phyloP scores from a whole-genome alignment of 2,329 filamentous ascomycete species.

The Plectosphaerella sp. region DNA sequence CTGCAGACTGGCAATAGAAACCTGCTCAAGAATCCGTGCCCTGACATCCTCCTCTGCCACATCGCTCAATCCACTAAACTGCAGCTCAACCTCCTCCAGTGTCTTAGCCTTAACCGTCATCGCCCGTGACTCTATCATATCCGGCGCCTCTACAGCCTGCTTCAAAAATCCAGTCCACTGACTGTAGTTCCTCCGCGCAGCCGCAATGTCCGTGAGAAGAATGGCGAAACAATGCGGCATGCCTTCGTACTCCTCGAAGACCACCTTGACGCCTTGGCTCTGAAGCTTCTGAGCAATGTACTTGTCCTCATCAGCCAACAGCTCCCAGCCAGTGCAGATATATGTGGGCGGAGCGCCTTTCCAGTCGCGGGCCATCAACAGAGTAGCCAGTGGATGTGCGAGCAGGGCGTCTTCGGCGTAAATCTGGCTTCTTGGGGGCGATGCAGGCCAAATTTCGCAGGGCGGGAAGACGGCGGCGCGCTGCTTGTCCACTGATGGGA shows the following conservation, averaged over 20 bases:
- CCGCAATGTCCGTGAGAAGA: constrained; percentile 43
- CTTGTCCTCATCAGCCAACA: constrained; percentile 63
- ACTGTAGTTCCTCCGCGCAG: constrained; percentile 46
- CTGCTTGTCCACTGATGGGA: constrained; percentile 39
- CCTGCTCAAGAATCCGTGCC: constrained; percentile 27
- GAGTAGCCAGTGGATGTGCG: constrained; percentile 64
- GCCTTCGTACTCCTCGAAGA: constrained; percentile 69
- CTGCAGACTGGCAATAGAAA: constrained; percentile 13
- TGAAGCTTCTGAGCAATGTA: constrained; percentile 54
- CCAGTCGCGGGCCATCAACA: constrained; percentile 59
- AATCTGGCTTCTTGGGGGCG: constrained; percentile 47
- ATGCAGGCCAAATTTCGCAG: constrained; percentile 54
- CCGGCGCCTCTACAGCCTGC: constrained; percentile 29
- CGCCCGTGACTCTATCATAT: constrained; percentile 32
- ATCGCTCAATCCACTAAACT: constrained; percentile 36
- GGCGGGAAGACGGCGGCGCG: constrained; percentile 23
- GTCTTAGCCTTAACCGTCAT: constrained; percentile 45
- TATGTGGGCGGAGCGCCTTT: constrained; percentile 59
- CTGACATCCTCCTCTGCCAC: constrained; percentile 38
- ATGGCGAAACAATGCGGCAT: constrained; percentile 76
- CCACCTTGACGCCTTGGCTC: constrained; percentile 53
- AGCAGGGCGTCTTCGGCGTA: constrained; percentile 51
- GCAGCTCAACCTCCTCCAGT: constrained; percentile 41
- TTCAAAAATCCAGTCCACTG: constrained; percentile 54
- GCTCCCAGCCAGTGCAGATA: constrained; percentile 66